Percentiles rank a stretch among this genome's conserved stretches.
Conservation (phyloP, 345 rosid species). For the Gossypium sturtianum region DNA sequence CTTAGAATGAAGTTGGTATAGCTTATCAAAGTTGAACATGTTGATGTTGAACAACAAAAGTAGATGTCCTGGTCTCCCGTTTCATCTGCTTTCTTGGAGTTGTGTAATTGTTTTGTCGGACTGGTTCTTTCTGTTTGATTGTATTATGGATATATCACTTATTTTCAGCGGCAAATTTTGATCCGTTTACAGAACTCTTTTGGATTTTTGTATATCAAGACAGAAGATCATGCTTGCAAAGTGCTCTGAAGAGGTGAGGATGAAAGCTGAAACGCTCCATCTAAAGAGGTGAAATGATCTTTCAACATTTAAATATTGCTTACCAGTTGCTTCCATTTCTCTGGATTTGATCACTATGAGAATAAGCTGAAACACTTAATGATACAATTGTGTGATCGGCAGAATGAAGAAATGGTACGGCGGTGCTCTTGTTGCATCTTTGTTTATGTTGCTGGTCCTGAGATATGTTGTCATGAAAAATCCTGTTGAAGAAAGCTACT, state of each 20-base stretch:
- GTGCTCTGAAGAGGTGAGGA: slow-evolving; percentile 9
- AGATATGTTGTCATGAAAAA: slow-evolving; percentile 59
- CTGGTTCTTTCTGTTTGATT: neutral
- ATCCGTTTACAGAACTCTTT: neutral
- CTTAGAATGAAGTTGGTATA: neutral
- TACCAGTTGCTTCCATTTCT: too few species aligned
- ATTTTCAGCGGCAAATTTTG: neutral
- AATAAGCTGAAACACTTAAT: neutral
- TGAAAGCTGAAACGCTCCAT: slow-evolving; percentile 6
- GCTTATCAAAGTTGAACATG: neutral
- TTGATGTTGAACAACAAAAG: neutral
- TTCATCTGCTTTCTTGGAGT: neutral
- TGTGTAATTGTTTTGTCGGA: neutral
- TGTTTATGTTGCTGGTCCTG: slow-evolving; percentile 67
- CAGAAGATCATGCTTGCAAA: slow-evolving; percentile 10
- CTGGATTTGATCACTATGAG: too few species aligned
- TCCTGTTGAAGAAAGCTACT: slow-evolving; percentile 51
- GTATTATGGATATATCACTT: neutral
- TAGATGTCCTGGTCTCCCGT: neutral
- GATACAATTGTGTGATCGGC: slow-evolving; percentile 14
- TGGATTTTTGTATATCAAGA: slow-evolving; percentile 12
- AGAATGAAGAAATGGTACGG: slow-evolving; percentile 88
- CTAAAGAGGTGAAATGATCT: slow-evolving; percentile 13
- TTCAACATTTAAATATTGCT: slow-evolving; percentile 11
- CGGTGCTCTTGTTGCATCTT: slow-evolving; percentile 57